These are phyloP conservation scores for Laburnicola sp. DNA, from an alignment of 2,329 filamentous ascomycete genomes.

Conservation along the genomic window DNA sequence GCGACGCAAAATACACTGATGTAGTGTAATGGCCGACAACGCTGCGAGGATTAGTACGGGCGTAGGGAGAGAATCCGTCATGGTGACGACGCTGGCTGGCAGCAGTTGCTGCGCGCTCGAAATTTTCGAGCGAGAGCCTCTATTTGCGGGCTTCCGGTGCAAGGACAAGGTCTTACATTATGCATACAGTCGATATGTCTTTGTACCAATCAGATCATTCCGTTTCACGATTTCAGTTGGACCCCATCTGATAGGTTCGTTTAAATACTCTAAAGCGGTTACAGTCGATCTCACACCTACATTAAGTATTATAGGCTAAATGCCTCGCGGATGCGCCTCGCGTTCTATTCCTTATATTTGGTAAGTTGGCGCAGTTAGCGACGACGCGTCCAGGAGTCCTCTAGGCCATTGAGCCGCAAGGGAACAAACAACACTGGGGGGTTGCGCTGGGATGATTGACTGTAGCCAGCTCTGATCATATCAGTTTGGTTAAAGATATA, in stretches of 20 bases:
- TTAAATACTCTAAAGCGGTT: no score
- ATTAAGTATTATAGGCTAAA: neutral
- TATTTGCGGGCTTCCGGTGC: neutral
- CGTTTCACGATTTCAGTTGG: no score
- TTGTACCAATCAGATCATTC: no score
- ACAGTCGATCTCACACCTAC: no score
- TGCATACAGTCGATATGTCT: no score
- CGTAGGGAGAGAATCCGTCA: neutral
- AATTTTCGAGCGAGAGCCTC: constrained; percentile 5
- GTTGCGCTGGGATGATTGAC: no score
- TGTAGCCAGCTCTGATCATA: no score
- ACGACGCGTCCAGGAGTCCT: neutral
- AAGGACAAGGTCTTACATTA: neutral
- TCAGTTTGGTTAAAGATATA: no score
- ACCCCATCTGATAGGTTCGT: no score
- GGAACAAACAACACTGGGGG: no score
- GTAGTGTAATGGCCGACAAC: constrained; percentile 7
- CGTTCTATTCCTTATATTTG: neutral
- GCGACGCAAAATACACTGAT: constrained; percentile 9
- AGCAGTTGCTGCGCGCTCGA: neutral
- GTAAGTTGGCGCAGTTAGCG: neutral
- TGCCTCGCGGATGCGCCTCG: neutral
- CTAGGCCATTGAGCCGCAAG: no score
- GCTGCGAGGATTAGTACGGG: neutral
- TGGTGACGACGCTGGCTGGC: neutral